Conservation (phyloP, 805 yeast species). For the Spathaspora passalidarum region DNA sequence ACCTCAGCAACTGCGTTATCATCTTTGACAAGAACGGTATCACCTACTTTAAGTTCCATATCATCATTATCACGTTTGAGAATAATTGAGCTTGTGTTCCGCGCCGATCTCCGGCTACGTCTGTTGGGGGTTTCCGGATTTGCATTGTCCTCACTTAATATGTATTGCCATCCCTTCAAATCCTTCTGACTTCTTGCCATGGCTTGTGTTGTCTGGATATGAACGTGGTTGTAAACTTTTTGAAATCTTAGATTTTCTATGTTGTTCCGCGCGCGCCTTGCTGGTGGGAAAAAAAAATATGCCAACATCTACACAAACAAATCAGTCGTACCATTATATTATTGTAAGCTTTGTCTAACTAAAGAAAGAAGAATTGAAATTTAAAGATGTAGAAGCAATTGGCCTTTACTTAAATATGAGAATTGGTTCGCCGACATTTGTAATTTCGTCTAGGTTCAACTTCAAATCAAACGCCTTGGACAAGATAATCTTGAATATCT, state of each 20-base stretch:
- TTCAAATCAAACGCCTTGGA: conserved; percentile 88
- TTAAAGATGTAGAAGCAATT: not conserved
- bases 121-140: conserved; percentile 9
- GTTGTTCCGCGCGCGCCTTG: not conserved
- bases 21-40: conserved; percentile 43
- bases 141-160: conserved; percentile 2
- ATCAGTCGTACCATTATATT: not conserved
- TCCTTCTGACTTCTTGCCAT: conserved; percentile 15
- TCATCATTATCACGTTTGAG: conserved; percentile 46
- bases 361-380: conserved; percentile 1
- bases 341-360: not conserved
- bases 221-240: too few species aligned
- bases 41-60: conserved; percentile 51
- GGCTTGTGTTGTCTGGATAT: not conserved
- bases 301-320: not conserved
- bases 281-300: not conserved
- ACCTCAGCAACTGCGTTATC: conserved; percentile 23
- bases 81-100: conserved; percentile 15
- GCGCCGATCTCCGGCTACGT: conserved; percentile 17
- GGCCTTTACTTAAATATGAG: conserved; percentile 55
- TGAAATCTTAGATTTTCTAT: too few species aligned
- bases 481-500: conserved; percentile 85
- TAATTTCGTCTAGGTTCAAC: conserved; percentile 79
- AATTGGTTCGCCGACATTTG: conserved; percentile 87
- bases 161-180: conserved; percentile 34